phyloP scores from a whole-genome alignment of 352 stramenopile species.

The Synura sp. region DNA sequence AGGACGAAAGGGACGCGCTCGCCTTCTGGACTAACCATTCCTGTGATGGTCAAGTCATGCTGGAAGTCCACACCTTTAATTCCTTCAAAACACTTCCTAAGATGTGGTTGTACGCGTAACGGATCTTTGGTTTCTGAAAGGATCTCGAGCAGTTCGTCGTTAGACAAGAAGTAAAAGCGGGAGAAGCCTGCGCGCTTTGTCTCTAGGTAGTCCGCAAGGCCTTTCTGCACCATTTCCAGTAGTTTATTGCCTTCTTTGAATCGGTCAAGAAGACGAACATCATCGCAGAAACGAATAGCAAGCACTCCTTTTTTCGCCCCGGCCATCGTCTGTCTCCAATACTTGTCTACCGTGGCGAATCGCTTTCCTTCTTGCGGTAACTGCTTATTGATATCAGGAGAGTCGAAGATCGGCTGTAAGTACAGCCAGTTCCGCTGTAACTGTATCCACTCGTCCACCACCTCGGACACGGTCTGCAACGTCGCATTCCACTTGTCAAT shows the following conservation, averaged over 20 bases:
- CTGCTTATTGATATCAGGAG: slow-evolving; percentile 90
- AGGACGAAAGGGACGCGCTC: slow-evolving; percentile 71
- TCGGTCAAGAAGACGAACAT: slow-evolving; percentile 78
- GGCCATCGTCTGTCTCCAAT: slow-evolving; percentile 80
- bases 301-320: slow-evolving; percentile 61
- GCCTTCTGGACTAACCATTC: slow-evolving; percentile 80
- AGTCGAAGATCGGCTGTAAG: slow-evolving; percentile 90
- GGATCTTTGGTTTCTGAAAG: slow-evolving; percentile 91
- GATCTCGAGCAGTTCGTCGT: slow-evolving; percentile 89
- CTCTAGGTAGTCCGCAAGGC: slow-evolving; percentile 87
- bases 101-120: slow-evolving; percentile 82
- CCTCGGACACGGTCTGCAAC: slow-evolving; percentile 74
- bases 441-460: slow-evolving; percentile 87
- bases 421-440: slow-evolving; percentile 92
- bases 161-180: slow-evolving; percentile 91
- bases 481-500: slow-evolving; percentile 83
- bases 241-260: slow-evolving; percentile 88
- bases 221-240: slow-evolving; percentile 90
- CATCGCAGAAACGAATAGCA: slow-evolving; percentile 82
- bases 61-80: slow-evolving; percentile 85
- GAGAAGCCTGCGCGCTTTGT: slow-evolving; percentile 83
- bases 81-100: slow-evolving; percentile 93
- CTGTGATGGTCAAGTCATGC: slow-evolving; percentile 76
- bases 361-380: slow-evolving; percentile 84
- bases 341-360: slow-evolving; percentile 89